Conservation (phyloP, 129 eudicot genomes). For the Cynara cardunculus region DNA sequence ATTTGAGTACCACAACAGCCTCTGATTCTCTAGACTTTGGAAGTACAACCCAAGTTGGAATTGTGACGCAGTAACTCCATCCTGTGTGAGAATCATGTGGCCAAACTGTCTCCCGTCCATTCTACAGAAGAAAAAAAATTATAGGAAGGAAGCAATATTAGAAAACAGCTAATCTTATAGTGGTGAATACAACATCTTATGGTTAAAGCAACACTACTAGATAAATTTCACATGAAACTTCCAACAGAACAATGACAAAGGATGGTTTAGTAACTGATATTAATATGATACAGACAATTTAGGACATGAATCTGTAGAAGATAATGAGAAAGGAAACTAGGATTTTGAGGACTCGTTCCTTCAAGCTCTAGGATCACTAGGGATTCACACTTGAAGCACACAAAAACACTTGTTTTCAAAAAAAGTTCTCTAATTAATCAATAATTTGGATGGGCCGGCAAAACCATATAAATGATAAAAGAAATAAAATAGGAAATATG, state of each 20-base stretch:
- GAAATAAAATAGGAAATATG: no score
- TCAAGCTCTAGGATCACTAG: no score
- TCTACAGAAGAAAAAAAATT: conserved; percentile 28
- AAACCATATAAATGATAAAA: no score
- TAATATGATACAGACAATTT: not conserved
- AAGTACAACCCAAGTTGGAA: conserved; percentile 77
- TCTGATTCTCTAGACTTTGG: conserved; percentile 70
- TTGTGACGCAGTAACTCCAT: conserved; percentile 76
- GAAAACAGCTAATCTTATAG: no score
- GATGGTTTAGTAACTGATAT: not conserved
- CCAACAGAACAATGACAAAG: not conserved
- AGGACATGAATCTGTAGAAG: not conserved
- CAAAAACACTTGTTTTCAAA: no score
- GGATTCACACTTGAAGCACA: no score
- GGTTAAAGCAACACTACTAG: not conserved
- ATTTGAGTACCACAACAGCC: conserved; percentile 67
- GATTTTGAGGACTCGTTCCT: no score
- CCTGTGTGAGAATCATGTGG: conserved; percentile 80
- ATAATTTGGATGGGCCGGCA: no score
- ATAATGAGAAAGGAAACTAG: not conserved
- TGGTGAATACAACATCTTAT: not conserved
- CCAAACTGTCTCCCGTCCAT: conserved; percentile 72
- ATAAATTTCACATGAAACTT: no score
- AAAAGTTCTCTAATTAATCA: no score
- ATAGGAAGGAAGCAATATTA: not conserved